These are phyloP conservation scores for Apium graveolens DNA, from an alignment of 129 eudicot species.

Conservation along the genomic window DNA sequence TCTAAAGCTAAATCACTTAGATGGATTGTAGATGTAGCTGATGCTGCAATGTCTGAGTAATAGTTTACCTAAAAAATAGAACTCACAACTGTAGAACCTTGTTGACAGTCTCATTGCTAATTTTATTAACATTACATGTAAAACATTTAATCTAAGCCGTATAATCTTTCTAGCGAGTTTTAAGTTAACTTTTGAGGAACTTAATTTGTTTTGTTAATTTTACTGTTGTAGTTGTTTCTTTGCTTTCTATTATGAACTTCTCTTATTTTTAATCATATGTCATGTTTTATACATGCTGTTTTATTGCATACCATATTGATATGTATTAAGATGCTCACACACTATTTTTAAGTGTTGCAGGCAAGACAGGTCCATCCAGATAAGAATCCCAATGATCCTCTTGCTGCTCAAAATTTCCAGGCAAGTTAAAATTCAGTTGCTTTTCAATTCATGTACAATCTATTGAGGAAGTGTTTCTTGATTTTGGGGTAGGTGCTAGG, in stretches of 20 bases:
- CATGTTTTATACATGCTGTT: neutral
- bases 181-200: neutral
- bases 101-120: neutral
- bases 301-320: neutral
- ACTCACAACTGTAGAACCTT: neutral
- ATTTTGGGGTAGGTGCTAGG: neutral
- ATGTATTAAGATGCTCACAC: neutral
- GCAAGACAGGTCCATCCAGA: conserved; percentile 98
- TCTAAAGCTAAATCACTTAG: neutral
- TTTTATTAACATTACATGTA: neutral
- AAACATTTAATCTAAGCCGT: neutral
- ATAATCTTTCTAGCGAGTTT: neutral
- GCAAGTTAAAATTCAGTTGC: conserved; percentile 19
- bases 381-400: conserved; percentile 93
- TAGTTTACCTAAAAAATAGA: neutral
- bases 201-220: neutral
- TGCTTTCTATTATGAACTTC: neutral
- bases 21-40: neutral
- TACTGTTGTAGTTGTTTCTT: neutral
- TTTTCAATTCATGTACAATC: neutral
- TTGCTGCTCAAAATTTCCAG: conserved; percentile 95
- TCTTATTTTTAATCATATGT: neutral
- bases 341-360: conserved; percentile 38
- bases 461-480: neutral
- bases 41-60: neutral